Percentiles rank a stretch among this genome's conserved stretches.
These are phyloP conservation scores for Roridomyces roridus DNA, from an alignment of 768 basidiomycete genomes.

Conservation along the genomic window DNA sequence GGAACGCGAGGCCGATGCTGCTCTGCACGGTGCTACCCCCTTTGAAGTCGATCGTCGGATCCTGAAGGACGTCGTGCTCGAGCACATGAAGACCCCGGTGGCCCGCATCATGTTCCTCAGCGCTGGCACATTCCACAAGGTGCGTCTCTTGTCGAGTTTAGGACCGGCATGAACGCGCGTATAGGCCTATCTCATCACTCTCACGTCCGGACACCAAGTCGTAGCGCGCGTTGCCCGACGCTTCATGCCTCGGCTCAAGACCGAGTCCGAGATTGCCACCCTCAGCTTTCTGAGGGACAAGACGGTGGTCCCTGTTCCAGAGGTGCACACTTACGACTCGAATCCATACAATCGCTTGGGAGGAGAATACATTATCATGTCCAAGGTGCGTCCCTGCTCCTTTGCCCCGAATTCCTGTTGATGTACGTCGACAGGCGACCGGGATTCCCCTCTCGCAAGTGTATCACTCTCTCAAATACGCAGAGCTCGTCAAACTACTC, in stretches of 20 bases:
- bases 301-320: slow-evolving; percentile 76
- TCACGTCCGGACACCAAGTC: slow-evolving; percentile 64
- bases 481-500: slow-evolving; percentile 66
- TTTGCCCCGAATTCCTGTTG: slow-evolving; percentile 18
- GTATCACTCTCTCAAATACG: slow-evolving; percentile 73
- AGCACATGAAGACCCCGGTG: slow-evolving; percentile 70
- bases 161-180: neutral
- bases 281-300: slow-evolving; percentile 79
- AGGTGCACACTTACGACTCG: slow-evolving; percentile 77
- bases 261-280: slow-evolving; percentile 86
- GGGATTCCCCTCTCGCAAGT: slow-evolving; percentile 76
- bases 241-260: slow-evolving; percentile 88
- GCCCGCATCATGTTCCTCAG: slow-evolving; percentile 76
- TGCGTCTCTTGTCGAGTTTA: slow-evolving; percentile 22
- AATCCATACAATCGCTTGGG: slow-evolving; percentile 87
- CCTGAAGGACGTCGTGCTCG: slow-evolving; percentile 78
- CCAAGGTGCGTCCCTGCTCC: slow-evolving; percentile 60
- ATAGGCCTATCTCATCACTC: slow-evolving; percentile 79
- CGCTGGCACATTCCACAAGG: slow-evolving; percentile 91
- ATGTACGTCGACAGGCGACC: slow-evolving; percentile 57
- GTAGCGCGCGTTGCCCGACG: slow-evolving; percentile 84
- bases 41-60: slow-evolving; percentile 80
- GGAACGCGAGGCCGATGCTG: slow-evolving; percentile 72
- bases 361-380: slow-evolving; percentile 88
- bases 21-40: slow-evolving; percentile 64